Evolutionary conservation across 768 basidiomycete genomes (phyloP), one percentile per base, ranked within the genome.

Genomic region (Pleurotus tuber-regium): DNA sequence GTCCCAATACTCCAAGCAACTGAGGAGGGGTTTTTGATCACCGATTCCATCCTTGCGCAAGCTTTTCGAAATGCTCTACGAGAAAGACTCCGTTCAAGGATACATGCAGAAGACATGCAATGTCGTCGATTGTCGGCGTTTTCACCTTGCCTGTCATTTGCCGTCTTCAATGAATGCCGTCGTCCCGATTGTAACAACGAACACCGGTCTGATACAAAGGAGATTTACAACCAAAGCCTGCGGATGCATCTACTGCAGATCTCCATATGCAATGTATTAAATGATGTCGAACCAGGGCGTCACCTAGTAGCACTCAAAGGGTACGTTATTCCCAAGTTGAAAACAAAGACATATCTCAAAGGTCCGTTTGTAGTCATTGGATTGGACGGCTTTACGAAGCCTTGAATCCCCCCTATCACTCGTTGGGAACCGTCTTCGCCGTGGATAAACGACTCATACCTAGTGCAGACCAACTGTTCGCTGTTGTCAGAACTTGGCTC

Each of bases 181-280:
- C 54, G 57, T 4, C 2, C 1, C 0, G 24, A 53, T 3, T 83
- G 81, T 51, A 60, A 61, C 3, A 62, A 67, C 31, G 64, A 70
- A 10, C 80, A 81, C 50, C 46, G 68, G 9, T 23, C 53, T 25
- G 44, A 55, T 24, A 56, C 66, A 16, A 51, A 66, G 1, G 56
- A 56, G n/a, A 68, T 65, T 57, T 82, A 74, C 43, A 75, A 77
- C 36, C 19, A 58, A 16, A 72, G 73, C 10, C 61, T 82, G 5
- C 63, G 71, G 3, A 59, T 78, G 24, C 73, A 79, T 55, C 52
- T 84, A 1, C 72, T 73, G 40, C 78, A 82, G 43, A 73, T 84
- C 2, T 56, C 70, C 41, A 77, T 83, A 12, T 67, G 76, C 35
- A 70, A 78, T 23, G 56, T 56, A 7, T 55, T 70, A 2, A 53